Percentiles rank a stretch among this genome's conserved stretches.
Conservation (phyloP, 345 rosid species). For the Arabis hirsuta region DNA sequence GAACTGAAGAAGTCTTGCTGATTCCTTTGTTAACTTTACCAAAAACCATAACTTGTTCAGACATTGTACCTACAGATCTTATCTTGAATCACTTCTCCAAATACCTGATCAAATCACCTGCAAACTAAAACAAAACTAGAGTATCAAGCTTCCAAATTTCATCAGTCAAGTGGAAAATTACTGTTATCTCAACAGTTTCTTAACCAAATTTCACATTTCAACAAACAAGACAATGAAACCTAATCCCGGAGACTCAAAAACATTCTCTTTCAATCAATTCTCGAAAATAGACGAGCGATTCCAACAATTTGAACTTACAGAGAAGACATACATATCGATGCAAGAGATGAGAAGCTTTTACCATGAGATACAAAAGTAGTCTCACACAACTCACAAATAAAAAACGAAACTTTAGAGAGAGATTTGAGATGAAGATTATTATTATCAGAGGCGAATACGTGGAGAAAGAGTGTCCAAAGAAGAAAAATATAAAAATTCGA, state of each 20-base stretch:
- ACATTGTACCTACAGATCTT: constrained; percentile 35
- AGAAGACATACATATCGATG: constrained; percentile 2
- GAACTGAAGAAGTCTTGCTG: constrained; percentile 39
- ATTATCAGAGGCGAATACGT: constrained; percentile 40
- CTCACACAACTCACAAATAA: background rate
- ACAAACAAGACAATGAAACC: background rate
- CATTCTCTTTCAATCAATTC: background rate
- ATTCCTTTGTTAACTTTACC: constrained; percentile 37
- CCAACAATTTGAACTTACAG: constrained; percentile 7
- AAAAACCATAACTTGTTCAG: constrained; percentile 36
- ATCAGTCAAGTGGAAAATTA: background rate
- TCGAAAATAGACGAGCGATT: background rate
- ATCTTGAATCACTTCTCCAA: constrained; percentile 14
- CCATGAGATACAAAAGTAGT: background rate
- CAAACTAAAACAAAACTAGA: background rate
- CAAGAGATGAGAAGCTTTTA: constrained; percentile 11
- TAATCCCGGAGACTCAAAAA: background rate
- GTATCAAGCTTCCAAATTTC: constrained; percentile 14
- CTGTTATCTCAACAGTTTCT: background rate
- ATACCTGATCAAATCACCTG: constrained; percentile 27
- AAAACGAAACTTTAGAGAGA: background rate
- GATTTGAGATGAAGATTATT: constrained; percentile 12
- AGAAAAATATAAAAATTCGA: background rate
- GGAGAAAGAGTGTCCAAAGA: constrained; percentile 37
- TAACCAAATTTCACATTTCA: background rate